These are phyloP conservation scores for Colletotrichum abscissum DNA, from an alignment of 2,329 filamentous ascomycete species.

Conservation along the genomic window DNA sequence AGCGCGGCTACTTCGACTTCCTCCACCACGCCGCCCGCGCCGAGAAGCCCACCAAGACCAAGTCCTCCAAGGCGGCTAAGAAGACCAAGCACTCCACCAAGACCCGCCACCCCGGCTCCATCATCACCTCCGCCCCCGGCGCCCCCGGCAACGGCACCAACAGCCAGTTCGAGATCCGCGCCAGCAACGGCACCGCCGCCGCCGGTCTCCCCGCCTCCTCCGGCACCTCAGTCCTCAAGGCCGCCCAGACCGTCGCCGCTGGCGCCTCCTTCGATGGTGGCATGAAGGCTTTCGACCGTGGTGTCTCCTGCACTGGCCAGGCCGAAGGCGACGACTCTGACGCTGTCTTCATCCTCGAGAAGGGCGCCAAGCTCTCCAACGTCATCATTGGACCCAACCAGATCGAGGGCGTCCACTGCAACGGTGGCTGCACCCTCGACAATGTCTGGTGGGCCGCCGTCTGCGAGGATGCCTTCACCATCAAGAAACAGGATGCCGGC, in stretches of 20 bases:
- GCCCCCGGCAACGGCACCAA: slow-evolving; percentile 7
- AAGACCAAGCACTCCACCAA: slow-evolving; percentile 24
- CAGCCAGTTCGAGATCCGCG: not conserved
- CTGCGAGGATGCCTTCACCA: slow-evolving; percentile 48
- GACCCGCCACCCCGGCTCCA: slow-evolving; percentile 13
- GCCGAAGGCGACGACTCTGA: slow-evolving; percentile 55
- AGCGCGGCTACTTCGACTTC: slow-evolving; percentile 30
- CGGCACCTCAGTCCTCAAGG: slow-evolving; percentile 39
- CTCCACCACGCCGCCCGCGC: slow-evolving; percentile 27
- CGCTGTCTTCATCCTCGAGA: slow-evolving; percentile 54
- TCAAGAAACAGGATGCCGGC: slow-evolving; percentile 44
- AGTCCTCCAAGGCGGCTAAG: slow-evolving; percentile 8
- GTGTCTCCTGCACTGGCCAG: slow-evolving; percentile 54
- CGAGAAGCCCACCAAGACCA: slow-evolving; percentile 25
- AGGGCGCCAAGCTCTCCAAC: slow-evolving; percentile 56
- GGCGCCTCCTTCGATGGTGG: slow-evolving; percentile 44
- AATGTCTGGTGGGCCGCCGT: slow-evolving; percentile 53
- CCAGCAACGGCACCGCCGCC: slow-evolving; percentile 17
- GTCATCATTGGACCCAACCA: slow-evolving; percentile 59
- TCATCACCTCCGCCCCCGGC: slow-evolving; percentile 28
- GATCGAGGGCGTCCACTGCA: slow-evolving; percentile 57
- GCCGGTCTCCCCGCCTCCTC: slow-evolving; percentile 41
- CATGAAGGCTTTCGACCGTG: slow-evolving; percentile 49
- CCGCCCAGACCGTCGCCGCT: slow-evolving; percentile 41
- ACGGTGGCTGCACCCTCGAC: slow-evolving; percentile 53